A percentile compares a stretch with the other conserved stretches of the same genome.
Evolutionary conservation across 495 filamentous ascomycete genomes (phyloP).

Genomic region (Talaromyces proteolyticus): DNA sequence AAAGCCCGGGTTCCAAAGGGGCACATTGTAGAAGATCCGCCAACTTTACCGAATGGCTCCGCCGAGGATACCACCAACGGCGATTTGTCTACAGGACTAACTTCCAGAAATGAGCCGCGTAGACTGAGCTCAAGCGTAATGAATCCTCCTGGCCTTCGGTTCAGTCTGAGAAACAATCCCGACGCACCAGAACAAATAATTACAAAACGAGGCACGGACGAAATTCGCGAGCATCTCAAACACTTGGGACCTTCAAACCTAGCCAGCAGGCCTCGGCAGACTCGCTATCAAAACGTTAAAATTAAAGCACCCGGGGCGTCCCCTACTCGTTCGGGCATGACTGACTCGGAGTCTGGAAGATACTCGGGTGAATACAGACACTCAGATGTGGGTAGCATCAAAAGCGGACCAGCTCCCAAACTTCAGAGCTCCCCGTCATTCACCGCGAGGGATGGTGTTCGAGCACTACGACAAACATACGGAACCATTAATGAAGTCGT

Average conservation of each 20-base stretch:
- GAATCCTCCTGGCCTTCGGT: slow-evolving; percentile 35
- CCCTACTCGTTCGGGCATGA: slow-evolving; percentile 31
- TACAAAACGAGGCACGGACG: slow-evolving; percentile 39
- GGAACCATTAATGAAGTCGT: slow-evolving; percentile 39
- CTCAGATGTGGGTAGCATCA: slow-evolving; percentile 13
- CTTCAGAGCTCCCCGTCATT: slow-evolving; percentile 43
- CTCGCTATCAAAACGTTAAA: slow-evolving; percentile 84
- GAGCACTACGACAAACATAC: slow-evolving; percentile 60
- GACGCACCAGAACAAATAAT: slow-evolving; percentile 23
- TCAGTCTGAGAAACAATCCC: slow-evolving; percentile 29
- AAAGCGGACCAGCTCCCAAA: slow-evolving; percentile 47
- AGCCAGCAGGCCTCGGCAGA: slow-evolving; percentile 74
- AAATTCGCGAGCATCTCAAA: slow-evolving; percentile 78
- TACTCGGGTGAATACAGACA: background rate
- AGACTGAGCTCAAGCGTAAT: slow-evolving; percentile 1
- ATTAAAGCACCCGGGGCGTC: slow-evolving; percentile 65
- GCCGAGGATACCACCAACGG: slow-evolving; percentile 9
- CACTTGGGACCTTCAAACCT: slow-evolving; percentile 90
- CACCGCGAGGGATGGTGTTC: slow-evolving; percentile 63
- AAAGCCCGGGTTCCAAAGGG: slow-evolving; percentile 55
- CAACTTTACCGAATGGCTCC: slow-evolving; percentile 17
- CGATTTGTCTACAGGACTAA: background rate
- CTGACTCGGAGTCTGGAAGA: slow-evolving; percentile 28
- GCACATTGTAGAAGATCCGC: slow-evolving; percentile 45
- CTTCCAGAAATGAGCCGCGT: background rate